These are phyloP conservation scores for Yarrowia keelungensis DNA, from an alignment of 805 yeast genomes.

Conservation along the genomic window DNA sequence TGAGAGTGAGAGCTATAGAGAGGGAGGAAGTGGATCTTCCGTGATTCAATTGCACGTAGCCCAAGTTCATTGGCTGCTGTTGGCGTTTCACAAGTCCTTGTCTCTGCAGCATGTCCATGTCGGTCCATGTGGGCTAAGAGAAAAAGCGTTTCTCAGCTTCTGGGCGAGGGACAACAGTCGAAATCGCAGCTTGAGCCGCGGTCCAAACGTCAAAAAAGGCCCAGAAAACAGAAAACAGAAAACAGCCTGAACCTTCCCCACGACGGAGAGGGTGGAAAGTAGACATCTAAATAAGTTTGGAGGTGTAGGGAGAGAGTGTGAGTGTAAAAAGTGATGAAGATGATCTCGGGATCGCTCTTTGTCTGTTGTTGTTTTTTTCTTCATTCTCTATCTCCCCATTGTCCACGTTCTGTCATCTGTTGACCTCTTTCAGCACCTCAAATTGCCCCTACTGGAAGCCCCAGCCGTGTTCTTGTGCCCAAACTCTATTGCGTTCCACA, in stretches of 20 bases:
- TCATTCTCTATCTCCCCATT: no score
- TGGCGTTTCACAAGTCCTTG: no score
- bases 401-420: neutral
- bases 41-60: no score
- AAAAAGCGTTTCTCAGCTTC: neutral
- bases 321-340: no score
- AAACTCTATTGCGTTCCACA: conserved; percentile 26
- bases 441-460: conserved; percentile 32
- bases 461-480: conserved; percentile 30
- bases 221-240: conserved; percentile 26
- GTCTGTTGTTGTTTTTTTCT: neutral
- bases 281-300: no score
- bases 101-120: neutral
- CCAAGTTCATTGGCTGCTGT: no score
- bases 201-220: conserved; percentile 20
- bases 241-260: conserved; percentile 33
- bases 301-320: no score
- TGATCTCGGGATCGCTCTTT: no score
- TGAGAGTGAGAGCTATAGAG: neutral
- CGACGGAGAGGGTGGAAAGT: neutral
- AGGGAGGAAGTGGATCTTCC: no score
- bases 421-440: neutral
- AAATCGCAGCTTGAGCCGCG: conserved; percentile 9
- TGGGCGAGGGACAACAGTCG: neutral
- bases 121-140: conserved; percentile 14